Conservation (phyloP, 352 stramenopile genomes). For the Phytophthora kernoviae region DNA sequence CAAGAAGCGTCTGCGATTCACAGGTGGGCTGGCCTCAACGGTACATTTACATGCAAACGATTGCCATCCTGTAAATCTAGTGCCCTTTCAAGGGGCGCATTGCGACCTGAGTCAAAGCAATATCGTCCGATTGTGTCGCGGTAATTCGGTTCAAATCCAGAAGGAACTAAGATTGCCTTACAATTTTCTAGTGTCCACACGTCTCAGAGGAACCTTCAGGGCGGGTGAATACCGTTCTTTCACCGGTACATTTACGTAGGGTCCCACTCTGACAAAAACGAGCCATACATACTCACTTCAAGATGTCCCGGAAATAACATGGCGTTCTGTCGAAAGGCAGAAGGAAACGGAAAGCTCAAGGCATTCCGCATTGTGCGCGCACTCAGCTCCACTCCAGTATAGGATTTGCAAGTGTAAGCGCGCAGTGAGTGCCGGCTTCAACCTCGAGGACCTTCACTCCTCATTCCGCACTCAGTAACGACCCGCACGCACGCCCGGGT, state of each 20-base stretch:
- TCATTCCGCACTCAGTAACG: constrained; percentile 37
- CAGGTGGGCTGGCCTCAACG: not conserved
- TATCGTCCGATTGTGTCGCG: constrained; percentile 11
- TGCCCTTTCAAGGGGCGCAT: constrained; percentile 4
- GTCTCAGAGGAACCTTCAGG: constrained; percentile 14
- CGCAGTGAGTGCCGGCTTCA: constrained; percentile 25
- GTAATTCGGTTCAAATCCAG: not conserved
- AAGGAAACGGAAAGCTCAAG: constrained; percentile 29
- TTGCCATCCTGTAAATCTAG: not conserved
- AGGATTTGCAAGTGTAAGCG: constrained; percentile 34
- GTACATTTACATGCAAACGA: not conserved
- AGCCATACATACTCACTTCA: constrained; percentile 24
- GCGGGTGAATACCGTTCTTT: constrained; percentile 1
- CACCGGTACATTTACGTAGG: constrained; percentile 1
- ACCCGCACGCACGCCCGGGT: not conserved
- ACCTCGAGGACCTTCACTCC: constrained; percentile 35
- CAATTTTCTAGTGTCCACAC: constrained; percentile 20
- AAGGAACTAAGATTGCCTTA: not conserved
- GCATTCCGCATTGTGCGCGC: constrained; percentile 8
- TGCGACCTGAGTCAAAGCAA: constrained; percentile 12
- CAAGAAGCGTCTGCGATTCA: too few relatives aligned
- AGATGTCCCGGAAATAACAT: constrained; percentile 8
- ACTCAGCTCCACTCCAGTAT: constrained; percentile 17
- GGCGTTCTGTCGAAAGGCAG: constrained; percentile 16
- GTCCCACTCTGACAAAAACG: constrained; percentile 7